Base-by-base conservation (phyloP, 2,329 filamentous ascomycete species). In the Tolypocladium paradoxum region DNA sequence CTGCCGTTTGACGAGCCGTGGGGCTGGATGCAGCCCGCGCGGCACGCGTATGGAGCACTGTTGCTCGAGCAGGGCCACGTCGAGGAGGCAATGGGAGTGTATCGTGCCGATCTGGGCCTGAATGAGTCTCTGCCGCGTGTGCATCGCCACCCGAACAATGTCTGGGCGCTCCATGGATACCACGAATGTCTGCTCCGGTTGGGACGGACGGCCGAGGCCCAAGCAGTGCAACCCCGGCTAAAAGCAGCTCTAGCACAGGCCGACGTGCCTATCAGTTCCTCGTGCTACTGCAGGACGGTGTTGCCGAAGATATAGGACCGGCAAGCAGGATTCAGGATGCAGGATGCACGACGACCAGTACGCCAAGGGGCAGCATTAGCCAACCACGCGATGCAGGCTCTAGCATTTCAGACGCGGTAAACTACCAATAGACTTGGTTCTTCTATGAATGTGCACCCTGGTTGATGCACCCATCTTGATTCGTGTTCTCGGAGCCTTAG, bases 11-110 rank as follows among this genome's bases (percentile, higher is more conserved):
- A 85, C 49, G 87, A 90, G 63, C 87, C 87, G 0, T 89, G 85
- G 85, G 84, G 83, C 0, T 90, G 86, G 85, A 88, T 90, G 85
- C 83, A 87, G 62, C 86, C 86, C 0, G 79, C 81, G 0, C 73
- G 85, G 3, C 86, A 90, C 64, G 85, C 85, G 0, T 84, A 84
- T 50, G 85, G 82, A 1, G 86, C 85, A 0, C 70, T 90, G 4
- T 64, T 88, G 33, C 72, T 88, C 14, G 86, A 90, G 62, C 84
- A 86, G 61, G 81, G 77, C 0, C 70, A 70, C n/a, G 69, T 78
- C 0, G 73, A 77, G 27, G 72, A 84, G 49, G 83, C 84, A 0
- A 67, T 74, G 2, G 71, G 63, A 1, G 75, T 82, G 1, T 88
- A 87, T 57, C 70, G 67, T 22, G 81, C 80, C 0, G 83, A 87